Evolutionary conservation across 2,329 filamentous ascomycete species (phyloP).

Genomic region (Aspergillus cejpii): DNA sequence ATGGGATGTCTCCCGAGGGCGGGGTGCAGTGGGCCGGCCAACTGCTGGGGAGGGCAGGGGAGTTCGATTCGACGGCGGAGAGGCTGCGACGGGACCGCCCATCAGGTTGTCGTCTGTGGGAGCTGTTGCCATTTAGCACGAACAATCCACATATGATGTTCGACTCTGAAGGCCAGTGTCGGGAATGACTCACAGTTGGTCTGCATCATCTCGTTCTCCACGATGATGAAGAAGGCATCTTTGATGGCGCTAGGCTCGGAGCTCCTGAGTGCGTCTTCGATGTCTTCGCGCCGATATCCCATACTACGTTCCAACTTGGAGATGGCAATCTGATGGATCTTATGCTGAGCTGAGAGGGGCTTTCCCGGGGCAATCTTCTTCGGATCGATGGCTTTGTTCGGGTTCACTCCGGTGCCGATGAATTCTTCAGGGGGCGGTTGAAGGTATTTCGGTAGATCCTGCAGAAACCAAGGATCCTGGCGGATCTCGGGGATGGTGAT

Average conservation of each 20-base stretch:
- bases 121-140: slow-evolving; percentile 20
- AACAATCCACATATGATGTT: slow-evolving; percentile 1
- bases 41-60: slow-evolving; percentile 16
- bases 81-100: slow-evolving; percentile 20
- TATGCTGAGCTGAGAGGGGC: slow-evolving; percentile 71
- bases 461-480: slow-evolving; percentile 87
- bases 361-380: slow-evolving; percentile 74
- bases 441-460: slow-evolving; percentile 78
- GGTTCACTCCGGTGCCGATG: slow-evolving; percentile 86
- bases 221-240: slow-evolving; percentile 95
- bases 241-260: slow-evolving; percentile 97
- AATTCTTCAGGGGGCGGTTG: slow-evolving; percentile 86
- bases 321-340: slow-evolving; percentile 84
- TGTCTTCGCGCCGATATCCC: slow-evolving; percentile 92
- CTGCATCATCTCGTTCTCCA: slow-evolving; percentile 96
- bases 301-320: slow-evolving; percentile 96
- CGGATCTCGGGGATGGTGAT: slow-evolving; percentile 92
- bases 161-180: neutral
- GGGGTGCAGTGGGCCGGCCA: slow-evolving; percentile 13
- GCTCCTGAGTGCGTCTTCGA: slow-evolving; percentile 85
- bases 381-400: slow-evolving; percentile 81
- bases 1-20: slow-evolving; percentile 16
- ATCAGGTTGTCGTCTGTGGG: slow-evolving; percentile 34
- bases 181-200: slow-evolving; percentile 77
- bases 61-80: slow-evolving; percentile 26